These are phyloP conservation scores for Aspergillus hancockii DNA, from an alignment of 495 filamentous ascomycete species.

Conservation along the genomic window DNA sequence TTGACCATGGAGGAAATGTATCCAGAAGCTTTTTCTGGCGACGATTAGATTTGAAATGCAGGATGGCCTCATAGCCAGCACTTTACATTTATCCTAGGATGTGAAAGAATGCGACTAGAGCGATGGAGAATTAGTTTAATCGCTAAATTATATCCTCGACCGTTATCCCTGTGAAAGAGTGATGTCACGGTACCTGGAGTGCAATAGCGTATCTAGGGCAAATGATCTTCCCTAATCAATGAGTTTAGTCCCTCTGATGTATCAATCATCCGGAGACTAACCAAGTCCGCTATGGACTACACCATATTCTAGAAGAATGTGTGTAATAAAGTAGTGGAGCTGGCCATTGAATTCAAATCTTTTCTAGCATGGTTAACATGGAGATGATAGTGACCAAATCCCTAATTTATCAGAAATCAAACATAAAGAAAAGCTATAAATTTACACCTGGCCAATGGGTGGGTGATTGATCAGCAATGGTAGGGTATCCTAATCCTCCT, in stretches of 20 bases:
- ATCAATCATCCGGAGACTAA: neutral
- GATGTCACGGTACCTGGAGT: no score
- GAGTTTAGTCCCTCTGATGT: neutral
- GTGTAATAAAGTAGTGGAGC: neutral
- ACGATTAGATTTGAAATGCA: neutral
- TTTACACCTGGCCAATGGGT: neutral
- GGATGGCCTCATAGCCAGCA: neutral
- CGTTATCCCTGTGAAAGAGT: no score
- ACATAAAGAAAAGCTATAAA: neutral
- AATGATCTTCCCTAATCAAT: neutral
- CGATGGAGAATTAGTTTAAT: neutral
- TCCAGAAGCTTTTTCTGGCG: constrained; percentile 6
- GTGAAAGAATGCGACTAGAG: no score
- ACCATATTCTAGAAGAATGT: neutral
- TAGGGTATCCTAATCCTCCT: constrained; percentile 3
- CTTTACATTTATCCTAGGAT: no score
- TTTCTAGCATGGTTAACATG: neutral
- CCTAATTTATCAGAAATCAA: neutral
- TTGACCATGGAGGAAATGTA: constrained; percentile 23
- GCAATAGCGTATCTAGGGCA: no score
- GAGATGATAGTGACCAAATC: constrained; percentile 1
- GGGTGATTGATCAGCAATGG: neutral
- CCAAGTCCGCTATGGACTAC: neutral
- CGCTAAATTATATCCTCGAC: no score
- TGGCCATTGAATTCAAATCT: neutral